A percentile compares a stretch with the other conserved stretches of the same genome.
Evolutionary conservation across 352 stramenopile species (phyloP).

Genomic region (Thraustochytrium striatum): DNA sequence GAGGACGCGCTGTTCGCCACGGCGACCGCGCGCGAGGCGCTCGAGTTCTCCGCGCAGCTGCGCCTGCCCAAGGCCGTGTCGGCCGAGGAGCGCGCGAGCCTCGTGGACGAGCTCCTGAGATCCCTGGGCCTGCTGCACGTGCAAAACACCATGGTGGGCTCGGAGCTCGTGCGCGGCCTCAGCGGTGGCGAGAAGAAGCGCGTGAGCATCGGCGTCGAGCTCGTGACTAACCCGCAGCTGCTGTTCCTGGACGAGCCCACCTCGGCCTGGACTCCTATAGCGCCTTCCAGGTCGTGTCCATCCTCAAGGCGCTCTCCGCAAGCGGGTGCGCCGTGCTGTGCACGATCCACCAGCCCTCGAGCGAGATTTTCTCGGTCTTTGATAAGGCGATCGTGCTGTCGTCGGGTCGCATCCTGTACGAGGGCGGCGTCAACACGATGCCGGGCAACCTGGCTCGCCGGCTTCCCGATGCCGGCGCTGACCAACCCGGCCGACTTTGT

Average conservation of each 20-base stretch:
- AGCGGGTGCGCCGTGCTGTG: constrained; percentile 73
- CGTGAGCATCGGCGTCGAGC: constrained; percentile 82
- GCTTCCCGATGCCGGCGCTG: constrained; percentile 30
- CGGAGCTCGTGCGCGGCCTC: constrained; percentile 70
- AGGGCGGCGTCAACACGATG: constrained; percentile 59
- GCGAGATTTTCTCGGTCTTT: constrained; percentile 74
- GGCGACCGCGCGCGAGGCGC: constrained; percentile 76
- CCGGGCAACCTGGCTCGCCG: constrained; percentile 27
- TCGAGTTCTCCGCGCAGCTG: constrained; percentile 79
- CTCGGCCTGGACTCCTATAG: constrained; percentile 76
- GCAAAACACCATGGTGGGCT: constrained; percentile 48
- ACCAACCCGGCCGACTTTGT: constrained; percentile 50
- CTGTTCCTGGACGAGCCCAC: constrained; percentile 82
- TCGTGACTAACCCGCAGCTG: constrained; percentile 73
- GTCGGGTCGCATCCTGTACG: constrained; percentile 58
- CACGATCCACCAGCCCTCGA: constrained; percentile 68
- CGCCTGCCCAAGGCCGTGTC: constrained; percentile 57
- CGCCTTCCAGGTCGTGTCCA: constrained; percentile 69
- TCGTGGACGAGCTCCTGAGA: constrained; percentile 55
- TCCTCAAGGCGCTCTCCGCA: constrained; percentile 69
- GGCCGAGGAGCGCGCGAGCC: constrained; percentile 51
- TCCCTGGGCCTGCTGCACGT: constrained; percentile 51
- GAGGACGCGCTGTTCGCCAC: constrained; percentile 82
- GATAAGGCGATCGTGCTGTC: constrained; percentile 67
- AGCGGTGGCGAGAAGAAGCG: constrained; percentile 85